Percentiles rank a stretch among this genome's conserved stretches.
phyloP scores from a whole-genome alignment of 192 early-diverging fungal genomes.

The Backusella parvicylindrica region DNA sequence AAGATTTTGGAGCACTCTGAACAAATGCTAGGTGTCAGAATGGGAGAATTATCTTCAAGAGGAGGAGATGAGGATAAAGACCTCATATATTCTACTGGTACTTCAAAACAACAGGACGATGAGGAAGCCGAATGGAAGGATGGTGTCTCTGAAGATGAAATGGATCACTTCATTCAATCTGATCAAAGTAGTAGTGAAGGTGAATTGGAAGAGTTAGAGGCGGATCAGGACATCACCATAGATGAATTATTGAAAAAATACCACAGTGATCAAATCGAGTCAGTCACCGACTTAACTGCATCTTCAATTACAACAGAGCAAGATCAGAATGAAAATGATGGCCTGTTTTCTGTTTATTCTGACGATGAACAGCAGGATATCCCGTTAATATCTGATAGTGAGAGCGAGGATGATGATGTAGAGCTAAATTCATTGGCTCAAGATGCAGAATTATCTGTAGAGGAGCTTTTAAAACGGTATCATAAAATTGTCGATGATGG shows the following conservation, averaged over 20 bases:
- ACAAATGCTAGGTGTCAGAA: constrained; percentile 61
- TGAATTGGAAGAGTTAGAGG: constrained; percentile 49
- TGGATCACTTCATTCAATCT: constrained; percentile 24
- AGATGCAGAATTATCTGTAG: constrained; percentile 26
- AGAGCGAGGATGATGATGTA: constrained; percentile 30
- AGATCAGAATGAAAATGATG: background rate
- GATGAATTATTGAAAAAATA: constrained; percentile 56
- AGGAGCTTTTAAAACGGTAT: constrained; percentile 34
- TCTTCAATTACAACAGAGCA: background rate
- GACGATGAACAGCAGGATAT: constrained; percentile 27
- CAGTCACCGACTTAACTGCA: constrained; percentile 17
- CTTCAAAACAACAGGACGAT: background rate
- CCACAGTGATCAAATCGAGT: constrained; percentile 28
- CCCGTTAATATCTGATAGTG: constrained; percentile 18
- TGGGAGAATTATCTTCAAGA: constrained; percentile 20
- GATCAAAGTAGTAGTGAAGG: constrained; percentile 25
- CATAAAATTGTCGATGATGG: constrained; percentile 1
- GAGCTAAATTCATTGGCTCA: constrained; percentile 30
- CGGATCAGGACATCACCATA: constrained; percentile 63
- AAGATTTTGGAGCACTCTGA: constrained; percentile 72
- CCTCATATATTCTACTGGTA: background rate
- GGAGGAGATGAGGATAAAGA: background rate
- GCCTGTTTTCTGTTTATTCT: constrained; percentile 2
- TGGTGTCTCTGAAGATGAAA: constrained; percentile 4
- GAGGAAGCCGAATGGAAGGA: background rate